Evolutionary conservation across 2,329 filamentous ascomycete genomes (phyloP).

Genomic region (Lecanicillium sp.): DNA sequence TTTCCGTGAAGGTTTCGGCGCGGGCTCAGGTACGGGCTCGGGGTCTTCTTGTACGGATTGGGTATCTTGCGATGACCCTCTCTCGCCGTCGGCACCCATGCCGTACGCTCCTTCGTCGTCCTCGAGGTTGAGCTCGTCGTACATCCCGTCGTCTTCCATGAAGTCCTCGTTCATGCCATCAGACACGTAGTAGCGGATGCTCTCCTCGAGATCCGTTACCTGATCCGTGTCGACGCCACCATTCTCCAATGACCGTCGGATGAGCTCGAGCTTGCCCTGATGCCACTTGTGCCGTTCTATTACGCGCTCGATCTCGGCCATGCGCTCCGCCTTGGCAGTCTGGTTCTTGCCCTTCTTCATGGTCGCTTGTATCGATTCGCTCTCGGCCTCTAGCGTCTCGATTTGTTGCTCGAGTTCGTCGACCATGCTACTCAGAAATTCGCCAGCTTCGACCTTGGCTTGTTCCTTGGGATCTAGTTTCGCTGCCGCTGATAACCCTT

Average conservation of each 20-base stretch:
- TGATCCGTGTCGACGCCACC: constrained; percentile 82
- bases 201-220: constrained; percentile 83
- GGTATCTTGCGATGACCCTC: constrained; percentile 88
- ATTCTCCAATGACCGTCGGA: constrained; percentile 86
- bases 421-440: constrained; percentile 81
- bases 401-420: constrained; percentile 93
- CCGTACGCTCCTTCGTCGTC: constrained; percentile 88
- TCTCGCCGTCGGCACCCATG: constrained; percentile 73
- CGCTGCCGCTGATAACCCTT: constrained; percentile 83
- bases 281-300: constrained; percentile 97
- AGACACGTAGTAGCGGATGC: constrained; percentile 90
- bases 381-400: constrained; percentile 85
- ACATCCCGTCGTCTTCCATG: constrained; percentile 89
- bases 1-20: constrained; percentile 45
- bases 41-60: constrained; percentile 86
- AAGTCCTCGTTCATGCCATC: constrained; percentile 86
- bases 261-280: constrained; percentile 82
- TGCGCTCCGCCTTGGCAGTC: constrained; percentile 72
- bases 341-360: constrained; percentile 96
- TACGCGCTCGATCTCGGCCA: constrained; percentile 75
- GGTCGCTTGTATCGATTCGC: constrained; percentile 76
- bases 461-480: constrained; percentile 97
- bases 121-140: constrained; percentile 87
- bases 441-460: constrained; percentile 80
- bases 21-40: constrained; percentile 37